These are phyloP conservation scores for Caloboletus inedulis DNA, from an alignment of 1,284 basidiomycete species.

Conservation along the genomic window DNA sequence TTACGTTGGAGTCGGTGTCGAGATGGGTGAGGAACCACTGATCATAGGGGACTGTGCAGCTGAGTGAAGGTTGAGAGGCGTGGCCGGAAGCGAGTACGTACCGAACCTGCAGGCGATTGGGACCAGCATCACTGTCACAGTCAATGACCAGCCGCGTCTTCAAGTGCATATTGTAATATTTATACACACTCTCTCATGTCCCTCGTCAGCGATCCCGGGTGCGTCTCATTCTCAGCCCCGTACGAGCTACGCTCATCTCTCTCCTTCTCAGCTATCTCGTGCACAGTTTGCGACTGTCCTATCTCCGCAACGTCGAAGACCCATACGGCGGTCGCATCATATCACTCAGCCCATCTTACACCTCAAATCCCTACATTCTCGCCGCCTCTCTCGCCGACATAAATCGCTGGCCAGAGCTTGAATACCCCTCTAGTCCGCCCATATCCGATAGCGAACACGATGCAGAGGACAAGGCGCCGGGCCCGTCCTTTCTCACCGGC, in stretches of 20 bases:
- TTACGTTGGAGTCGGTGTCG: constrained; percentile 54
- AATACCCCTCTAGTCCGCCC: constrained; percentile 62
- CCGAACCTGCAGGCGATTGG: constrained; percentile 53
- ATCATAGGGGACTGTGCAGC: constrained; percentile 54
- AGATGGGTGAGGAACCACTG: constrained; percentile 70
- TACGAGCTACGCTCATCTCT: neutral
- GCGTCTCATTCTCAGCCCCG: constrained; percentile 15
- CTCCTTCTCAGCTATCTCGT: constrained; percentile 73
- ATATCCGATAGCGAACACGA: constrained; percentile 65
- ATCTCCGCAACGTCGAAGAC: constrained; percentile 85
- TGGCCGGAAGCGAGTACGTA: constrained; percentile 31
- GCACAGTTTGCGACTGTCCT: constrained; percentile 79
- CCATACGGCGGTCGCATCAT: constrained; percentile 79
- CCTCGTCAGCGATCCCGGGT: constrained; percentile 63
- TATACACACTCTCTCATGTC: constrained; percentile 39
- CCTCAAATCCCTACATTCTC: constrained; percentile 76
- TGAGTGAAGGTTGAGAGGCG: constrained; percentile 27
- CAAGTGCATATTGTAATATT: neutral
- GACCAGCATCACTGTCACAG: constrained; percentile 19
- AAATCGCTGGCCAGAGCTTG: constrained; percentile 82
- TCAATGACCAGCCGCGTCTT: neutral
- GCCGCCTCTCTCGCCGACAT: constrained; percentile 75
- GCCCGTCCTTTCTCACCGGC: constrained; percentile 17
- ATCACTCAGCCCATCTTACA: constrained; percentile 69
- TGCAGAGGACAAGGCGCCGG: constrained; percentile 20